These are phyloP conservation scores for Skeletonema marinoi DNA, from an alignment of 108 stramenopile genomes.

Conservation along the genomic window DNA sequence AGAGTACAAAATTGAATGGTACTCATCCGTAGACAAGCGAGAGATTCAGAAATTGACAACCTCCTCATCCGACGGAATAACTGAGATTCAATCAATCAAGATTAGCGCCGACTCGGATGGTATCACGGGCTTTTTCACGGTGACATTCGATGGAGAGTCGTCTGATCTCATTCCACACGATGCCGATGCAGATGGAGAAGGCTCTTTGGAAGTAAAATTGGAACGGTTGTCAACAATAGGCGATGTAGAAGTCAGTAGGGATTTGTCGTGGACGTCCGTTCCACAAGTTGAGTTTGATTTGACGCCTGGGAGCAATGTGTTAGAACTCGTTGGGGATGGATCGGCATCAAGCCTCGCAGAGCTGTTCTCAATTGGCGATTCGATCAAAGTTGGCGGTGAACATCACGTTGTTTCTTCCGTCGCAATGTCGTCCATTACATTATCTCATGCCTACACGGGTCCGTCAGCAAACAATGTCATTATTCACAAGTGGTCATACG, in stretches of 20 bases:
- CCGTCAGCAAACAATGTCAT: slow-evolving; percentile 43
- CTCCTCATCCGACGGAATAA: slow-evolving; percentile 60
- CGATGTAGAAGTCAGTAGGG: slow-evolving; percentile 70
- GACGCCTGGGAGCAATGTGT: slow-evolving; percentile 34
- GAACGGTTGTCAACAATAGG: slow-evolving; percentile 69
- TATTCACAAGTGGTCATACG: slow-evolving; percentile 77
- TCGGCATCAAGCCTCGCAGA: slow-evolving; percentile 11
- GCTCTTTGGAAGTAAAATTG: slow-evolving; percentile 62
- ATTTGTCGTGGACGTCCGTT: slow-evolving; percentile 58
- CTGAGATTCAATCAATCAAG: slow-evolving; percentile 63
- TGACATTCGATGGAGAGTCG: slow-evolving; percentile 65
- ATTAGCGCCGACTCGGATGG: slow-evolving; percentile 60
- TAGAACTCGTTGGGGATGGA: slow-evolving; percentile 23
- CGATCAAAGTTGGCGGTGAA: slow-evolving; percentile 49
- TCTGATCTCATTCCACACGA: slow-evolving; percentile 78
- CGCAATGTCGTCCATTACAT: slow-evolving; percentile 30
- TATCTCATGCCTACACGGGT: slow-evolving; percentile 18
- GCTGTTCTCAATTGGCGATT: slow-evolving; percentile 35
- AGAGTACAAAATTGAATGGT: slow-evolving; percentile 66
- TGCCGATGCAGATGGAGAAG: slow-evolving; percentile 70
- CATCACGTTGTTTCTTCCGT: slow-evolving; percentile 28
- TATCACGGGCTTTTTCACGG: slow-evolving; percentile 77
- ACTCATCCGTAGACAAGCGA: slow-evolving; percentile 35
- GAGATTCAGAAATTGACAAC: slow-evolving; percentile 85
- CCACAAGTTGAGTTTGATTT: slow-evolving; percentile 51